Conservation (phyloP, 169 alveolate species). For the Babesia gibsoni region DNA sequence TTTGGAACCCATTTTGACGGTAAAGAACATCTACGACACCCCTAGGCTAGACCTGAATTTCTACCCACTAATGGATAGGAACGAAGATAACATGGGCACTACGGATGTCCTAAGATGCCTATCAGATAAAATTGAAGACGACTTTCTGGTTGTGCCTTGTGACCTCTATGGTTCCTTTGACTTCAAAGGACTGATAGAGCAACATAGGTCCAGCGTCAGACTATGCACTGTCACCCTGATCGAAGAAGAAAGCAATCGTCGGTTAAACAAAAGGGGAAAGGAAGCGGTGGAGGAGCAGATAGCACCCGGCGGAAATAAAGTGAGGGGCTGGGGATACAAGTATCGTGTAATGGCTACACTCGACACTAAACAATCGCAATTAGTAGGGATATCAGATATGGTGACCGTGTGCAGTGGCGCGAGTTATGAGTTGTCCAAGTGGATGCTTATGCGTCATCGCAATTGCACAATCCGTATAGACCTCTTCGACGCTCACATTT, state of each 20-base stretch:
- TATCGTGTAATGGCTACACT: constrained; percentile 41
- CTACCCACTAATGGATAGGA: constrained; percentile 1
- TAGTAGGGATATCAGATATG: constrained; percentile 17
- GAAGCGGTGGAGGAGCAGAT: constrained; percentile 10
- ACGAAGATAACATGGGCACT: constrained; percentile 5
- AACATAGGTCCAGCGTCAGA: constrained; percentile 27
- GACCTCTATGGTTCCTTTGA: constrained; percentile 51
- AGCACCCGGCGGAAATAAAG: constrained; percentile 47
- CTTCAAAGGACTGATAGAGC: constrained; percentile 22
- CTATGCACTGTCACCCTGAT: constrained; percentile 57
- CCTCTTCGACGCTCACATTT: constrained; percentile 58
- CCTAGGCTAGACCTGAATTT: constrained; percentile 8
- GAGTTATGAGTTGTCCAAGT: constrained; percentile 15
- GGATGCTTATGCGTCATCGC: constrained; percentile 37
- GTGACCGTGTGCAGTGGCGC: constrained; percentile 50
- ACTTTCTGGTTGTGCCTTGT: constrained; percentile 58
- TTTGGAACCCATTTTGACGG: neutral
- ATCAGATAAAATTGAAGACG: constrained; percentile 2
- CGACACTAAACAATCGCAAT: constrained; percentile 2
- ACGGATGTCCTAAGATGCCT: constrained; percentile 20
- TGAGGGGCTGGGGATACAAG: constrained; percentile 58
- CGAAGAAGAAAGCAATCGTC: neutral
- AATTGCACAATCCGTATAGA: constrained; percentile 25
- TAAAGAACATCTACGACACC: neutral
- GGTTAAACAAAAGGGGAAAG: neutral